Evolutionary conservation across 2,329 filamentous ascomycete species (phyloP).

Genomic region (Calonectria crousiana): DNA sequence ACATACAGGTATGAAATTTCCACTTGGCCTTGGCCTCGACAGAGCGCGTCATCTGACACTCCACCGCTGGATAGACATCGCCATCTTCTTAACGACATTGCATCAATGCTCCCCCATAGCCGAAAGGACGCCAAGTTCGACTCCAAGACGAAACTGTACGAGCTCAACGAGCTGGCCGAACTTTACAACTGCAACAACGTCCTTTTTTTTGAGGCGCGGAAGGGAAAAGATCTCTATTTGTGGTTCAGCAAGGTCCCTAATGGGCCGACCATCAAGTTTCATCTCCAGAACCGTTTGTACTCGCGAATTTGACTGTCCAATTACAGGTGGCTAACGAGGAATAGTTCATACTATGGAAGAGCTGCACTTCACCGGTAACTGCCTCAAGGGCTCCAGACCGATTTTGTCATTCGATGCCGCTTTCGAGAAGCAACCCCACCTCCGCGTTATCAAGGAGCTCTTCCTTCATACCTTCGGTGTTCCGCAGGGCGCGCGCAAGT

Average conservation of each 20-base stretch:
- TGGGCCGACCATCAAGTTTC: constrained; percentile 72
- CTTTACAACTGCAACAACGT: constrained; percentile 95
- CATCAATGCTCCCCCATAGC: constrained; percentile 88
- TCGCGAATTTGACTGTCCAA: not conserved
- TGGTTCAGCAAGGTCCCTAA: constrained; percentile 93
- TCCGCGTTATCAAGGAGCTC: constrained; percentile 88
- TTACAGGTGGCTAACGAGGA: constrained; percentile 37
- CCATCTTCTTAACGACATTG: constrained; percentile 90
- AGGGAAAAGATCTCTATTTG: constrained; percentile 93
- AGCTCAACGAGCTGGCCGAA: constrained; percentile 81
- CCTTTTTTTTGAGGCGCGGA: constrained; percentile 94
- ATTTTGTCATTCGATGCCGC: constrained; percentile 90
- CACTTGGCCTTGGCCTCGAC: not conserved
- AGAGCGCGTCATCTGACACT: constrained; percentile 34
- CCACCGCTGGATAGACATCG: constrained; percentile 74
- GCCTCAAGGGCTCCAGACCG: constrained; percentile 91
- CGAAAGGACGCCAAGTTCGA: constrained; percentile 98
- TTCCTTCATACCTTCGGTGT: constrained; percentile 93
- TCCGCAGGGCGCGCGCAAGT: constrained; percentile 86
- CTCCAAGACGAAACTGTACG: constrained; percentile 88
- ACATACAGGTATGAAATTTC: constrained; percentile 76
- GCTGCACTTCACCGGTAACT: constrained; percentile 96
- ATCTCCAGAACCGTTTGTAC: constrained; percentile 78
- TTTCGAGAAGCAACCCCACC: constrained; percentile 86
- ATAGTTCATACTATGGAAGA: constrained; percentile 96